Conservation (phyloP, 140 eudicot genomes). For the Senecio squalidus region DNA sequence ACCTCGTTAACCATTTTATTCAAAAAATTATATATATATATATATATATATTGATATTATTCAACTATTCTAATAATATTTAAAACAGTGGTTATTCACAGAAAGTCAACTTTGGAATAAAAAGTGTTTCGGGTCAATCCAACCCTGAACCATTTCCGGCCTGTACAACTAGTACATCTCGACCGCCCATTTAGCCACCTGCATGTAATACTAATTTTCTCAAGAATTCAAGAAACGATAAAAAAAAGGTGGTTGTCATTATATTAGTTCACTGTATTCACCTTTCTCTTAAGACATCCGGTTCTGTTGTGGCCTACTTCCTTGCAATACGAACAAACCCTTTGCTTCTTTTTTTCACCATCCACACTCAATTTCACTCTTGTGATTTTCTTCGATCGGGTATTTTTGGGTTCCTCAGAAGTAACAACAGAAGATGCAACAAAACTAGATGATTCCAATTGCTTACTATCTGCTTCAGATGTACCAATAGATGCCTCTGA, state of each 20-base stretch:
- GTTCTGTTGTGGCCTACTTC: conserved; percentile 25
- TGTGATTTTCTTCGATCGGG: neutral
- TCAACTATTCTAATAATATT: too few relatives aligned
- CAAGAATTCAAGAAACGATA: neutral
- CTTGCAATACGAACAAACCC: conserved; percentile 24
- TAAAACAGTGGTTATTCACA: too few relatives aligned
- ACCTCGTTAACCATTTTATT: too few relatives aligned
- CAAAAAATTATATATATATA: too few relatives aligned
- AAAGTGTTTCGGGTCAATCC: too few relatives aligned
- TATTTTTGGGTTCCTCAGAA: conserved; percentile 1
- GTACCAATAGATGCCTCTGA: neutral
- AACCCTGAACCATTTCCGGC: too few relatives aligned
- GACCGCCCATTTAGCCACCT: neutral
- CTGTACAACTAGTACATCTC: too few relatives aligned
- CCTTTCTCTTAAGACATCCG: conserved; percentile 27
- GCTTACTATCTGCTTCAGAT: neutral
- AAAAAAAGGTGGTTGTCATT: neutral
- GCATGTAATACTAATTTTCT: too few relatives aligned
- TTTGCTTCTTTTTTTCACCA: conserved; percentile 15
- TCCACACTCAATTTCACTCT: neutral
- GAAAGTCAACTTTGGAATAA: too few relatives aligned
- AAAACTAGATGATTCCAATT: too few relatives aligned
- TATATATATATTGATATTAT: too few relatives aligned
- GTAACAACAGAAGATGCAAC: neutral
- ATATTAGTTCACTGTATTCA: neutral